Evolutionary conservation across 176 grass and related monocot species (phyloP), one percentile per base, ranked within the genome.

Genomic region (Hyparrhenia diplandra): DNA sequence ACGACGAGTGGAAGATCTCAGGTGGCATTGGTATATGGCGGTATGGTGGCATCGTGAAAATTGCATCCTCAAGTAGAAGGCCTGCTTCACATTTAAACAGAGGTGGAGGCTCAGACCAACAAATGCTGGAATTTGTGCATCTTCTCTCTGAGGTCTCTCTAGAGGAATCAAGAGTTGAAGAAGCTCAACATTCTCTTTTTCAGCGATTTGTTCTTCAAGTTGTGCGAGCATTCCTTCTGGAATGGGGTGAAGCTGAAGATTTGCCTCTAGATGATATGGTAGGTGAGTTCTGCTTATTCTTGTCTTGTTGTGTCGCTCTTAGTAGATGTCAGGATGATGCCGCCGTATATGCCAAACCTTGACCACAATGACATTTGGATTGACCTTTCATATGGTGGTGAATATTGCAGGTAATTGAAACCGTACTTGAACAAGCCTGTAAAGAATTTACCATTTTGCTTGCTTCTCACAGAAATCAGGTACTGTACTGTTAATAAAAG

Each of bases 21-120:
- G 93, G 93, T 71, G 90, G 93, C 28, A 75, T 97, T 60, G 93
- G 93, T 28, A 88, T 92, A 47, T 97, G 93, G 93, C 89, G 93
- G 36, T 97, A 97, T 73, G 93, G 90, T 43, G 88, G 82, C 39
- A 90, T 90, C 41, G 93, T 97, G 2, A 97, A 97, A 69, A 93
- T 97, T 46, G 87, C 93, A 42, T 83, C 85, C 23, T 84, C 87
- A 23, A 90, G 68, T 67, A 92, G 88, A 67, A 59, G 83, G 32
- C 60, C 81, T 8, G 77, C 80, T 67, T 83, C 85, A 78, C 75
- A 87, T 62, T 72, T 82, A 57, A 86, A 81, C 13, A 74, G 63
- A 16, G 69, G 39, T 86, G 85, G 82, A 67, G 80, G 64, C 60
- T 85, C 78, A 58, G 71, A 92, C 76, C 90, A 90, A 73, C 88